These are phyloP conservation scores for Russula ochroleuca DNA, from an alignment of 768 basidiomycete species.

Conservation along the genomic window DNA sequence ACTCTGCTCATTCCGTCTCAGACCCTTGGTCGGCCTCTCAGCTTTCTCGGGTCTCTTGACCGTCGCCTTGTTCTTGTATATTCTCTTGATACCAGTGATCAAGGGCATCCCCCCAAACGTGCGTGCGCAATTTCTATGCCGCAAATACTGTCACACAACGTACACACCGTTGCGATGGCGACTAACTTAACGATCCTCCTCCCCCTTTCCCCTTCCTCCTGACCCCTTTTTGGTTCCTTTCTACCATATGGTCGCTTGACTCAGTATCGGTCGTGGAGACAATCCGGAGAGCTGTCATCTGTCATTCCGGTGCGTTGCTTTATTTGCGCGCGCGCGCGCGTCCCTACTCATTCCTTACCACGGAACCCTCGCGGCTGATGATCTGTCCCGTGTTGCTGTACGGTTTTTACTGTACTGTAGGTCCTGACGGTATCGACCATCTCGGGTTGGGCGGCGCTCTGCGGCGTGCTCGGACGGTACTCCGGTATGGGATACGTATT, in stretches of 20 bases:
- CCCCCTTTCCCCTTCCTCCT: background rate
- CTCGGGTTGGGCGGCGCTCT: conserved; percentile 60
- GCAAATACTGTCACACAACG: background rate
- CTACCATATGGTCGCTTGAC: background rate
- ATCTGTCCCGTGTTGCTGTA: background rate
- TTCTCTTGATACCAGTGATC: conserved; percentile 62
- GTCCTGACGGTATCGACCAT: conserved; percentile 64
- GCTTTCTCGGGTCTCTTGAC: conserved; percentile 56
- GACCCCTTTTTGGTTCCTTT: conserved; percentile 1
- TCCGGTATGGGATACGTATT: conserved; percentile 59
- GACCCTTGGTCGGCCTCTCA: conserved; percentile 52
- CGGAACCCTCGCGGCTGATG: background rate
- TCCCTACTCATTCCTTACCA: background rate
- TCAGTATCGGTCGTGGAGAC: conserved; percentile 70
- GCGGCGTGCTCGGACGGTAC: conserved; percentile 62
- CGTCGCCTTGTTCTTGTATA: conserved; percentile 64
- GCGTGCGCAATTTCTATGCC: conserved; percentile 31
- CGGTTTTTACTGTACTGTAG: conserved; percentile 25
- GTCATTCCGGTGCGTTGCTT: conserved; percentile 51
- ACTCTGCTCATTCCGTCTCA: conserved; percentile 31
- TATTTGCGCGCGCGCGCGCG: too few relatives aligned
- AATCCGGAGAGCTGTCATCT: conserved; percentile 61
- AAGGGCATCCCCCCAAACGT: conserved; percentile 68
- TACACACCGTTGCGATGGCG: background rate
- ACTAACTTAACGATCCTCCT: conserved; percentile 29